Evolutionary conservation across 345 rosid genomes (phyloP), one percentile per base, ranked within the genome.

Genomic region (Sisymbrium irio): DNA sequence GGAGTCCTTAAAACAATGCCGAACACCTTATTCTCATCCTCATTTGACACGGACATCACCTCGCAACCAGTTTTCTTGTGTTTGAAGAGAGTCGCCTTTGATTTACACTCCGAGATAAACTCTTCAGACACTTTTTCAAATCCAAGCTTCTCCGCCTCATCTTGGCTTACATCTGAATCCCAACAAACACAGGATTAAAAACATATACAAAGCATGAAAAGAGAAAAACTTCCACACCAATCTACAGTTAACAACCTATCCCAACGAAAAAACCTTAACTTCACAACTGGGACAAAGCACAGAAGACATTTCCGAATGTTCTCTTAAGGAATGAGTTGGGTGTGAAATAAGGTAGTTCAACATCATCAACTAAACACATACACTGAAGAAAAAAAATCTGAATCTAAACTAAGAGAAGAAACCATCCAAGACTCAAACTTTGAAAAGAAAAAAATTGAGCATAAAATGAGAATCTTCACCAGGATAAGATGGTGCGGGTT

Each of bases 41-140:
- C 87, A 25, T 95, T 95, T 6, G 97, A 87, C 55, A 95, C 96
- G 36, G 97, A 92, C 93, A 91, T 89, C 49, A 95, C 84, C 79
- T 95, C 92, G 7, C 94, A 86, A 20, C 98, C 98, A 2, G 97
- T 90, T 81, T 88, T 92, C 84, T 88, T 95, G 79, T 95, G 99
- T 69, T 79, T 90, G 77, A 88, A 90, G 14, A 95, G 90, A 54
- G 82, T 81, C 44, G 88, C 94, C 65, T 82, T 92, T 18, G 99
- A 95, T 80, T 95, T 92, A 72, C 97, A 92, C 82, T 95, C 99
- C 9, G 82, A 83, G 25, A 95, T 92, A 79, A 90, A 90, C 64
- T 92, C 84, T 63, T 92, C 99, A 0, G 96, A 85, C 0, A 95
- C 89, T 76, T 86, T 90, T 77, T 92, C 92, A 69, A 90, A 95